Percentiles rank a stretch among this genome's conserved stretches.
phyloP scores from a whole-genome alignment of 176 grass and related monocot species.

The Phoenix roebelenii region DNA sequence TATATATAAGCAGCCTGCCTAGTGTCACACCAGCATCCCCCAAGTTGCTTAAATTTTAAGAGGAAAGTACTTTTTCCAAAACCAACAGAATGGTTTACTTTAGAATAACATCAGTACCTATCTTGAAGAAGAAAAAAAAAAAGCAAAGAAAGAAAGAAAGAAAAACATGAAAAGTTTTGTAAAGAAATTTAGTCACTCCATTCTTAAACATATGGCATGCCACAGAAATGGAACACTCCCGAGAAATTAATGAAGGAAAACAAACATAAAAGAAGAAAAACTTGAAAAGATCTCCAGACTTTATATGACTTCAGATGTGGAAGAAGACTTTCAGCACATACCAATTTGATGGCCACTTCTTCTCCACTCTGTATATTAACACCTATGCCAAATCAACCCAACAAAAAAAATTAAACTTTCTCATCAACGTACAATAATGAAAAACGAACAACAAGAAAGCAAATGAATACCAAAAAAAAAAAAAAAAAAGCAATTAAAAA shows the following conservation, averaged over 20 bases:
- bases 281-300: neutral
- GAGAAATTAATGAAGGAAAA: constrained; percentile 12
- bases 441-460: neutral
- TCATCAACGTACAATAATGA: constrained; percentile 13
- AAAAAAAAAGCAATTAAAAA: neutral
- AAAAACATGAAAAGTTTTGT: too few species aligned
- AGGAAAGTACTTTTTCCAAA: too few species aligned
- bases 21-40: too few species aligned
- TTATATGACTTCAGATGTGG: neutral
- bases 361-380: constrained; percentile 72
- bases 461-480: neutral
- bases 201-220: too few species aligned
- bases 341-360: constrained; percentile 83
- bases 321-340: constrained; percentile 18
- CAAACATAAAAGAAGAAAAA: neutral
- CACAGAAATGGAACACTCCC: too few species aligned
- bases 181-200: too few species aligned
- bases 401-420: constrained; percentile 1
- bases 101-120: too few species aligned
- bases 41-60: too few species aligned
- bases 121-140: too few species aligned
- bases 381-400: constrained; percentile 33
- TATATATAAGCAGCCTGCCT: too few species aligned
- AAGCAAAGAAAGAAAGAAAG: too few species aligned
- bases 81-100: too few species aligned